Conservation (phyloP, 2,329 filamentous ascomycete genomes). For the Hypoxylon sp. region DNA sequence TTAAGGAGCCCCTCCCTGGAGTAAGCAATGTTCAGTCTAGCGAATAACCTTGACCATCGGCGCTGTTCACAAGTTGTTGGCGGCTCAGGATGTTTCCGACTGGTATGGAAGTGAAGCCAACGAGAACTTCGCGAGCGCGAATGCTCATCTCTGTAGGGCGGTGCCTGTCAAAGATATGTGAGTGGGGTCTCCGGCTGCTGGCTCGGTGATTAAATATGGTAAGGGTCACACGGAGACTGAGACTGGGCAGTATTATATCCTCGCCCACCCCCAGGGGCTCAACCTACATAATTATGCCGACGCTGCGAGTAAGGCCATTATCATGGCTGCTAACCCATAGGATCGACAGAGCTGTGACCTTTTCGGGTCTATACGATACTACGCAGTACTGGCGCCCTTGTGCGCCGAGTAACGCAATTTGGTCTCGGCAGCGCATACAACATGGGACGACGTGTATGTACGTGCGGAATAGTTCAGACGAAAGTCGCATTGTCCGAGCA, state of each 20-base stretch:
- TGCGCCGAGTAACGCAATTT: constrained; percentile 6
- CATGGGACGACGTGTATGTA: too few relatives aligned
- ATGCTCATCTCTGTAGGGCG: constrained; percentile 3
- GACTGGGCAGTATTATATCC: constrained; percentile 7
- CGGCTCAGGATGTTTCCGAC: constrained; percentile 15
- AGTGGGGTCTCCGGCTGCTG: constrained; percentile 13
- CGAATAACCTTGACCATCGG: constrained; percentile 23
- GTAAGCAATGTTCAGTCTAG: constrained; percentile 1
- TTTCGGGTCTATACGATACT: not conserved
- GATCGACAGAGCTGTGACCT: constrained; percentile 8
- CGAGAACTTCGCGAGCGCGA: constrained; percentile 1
- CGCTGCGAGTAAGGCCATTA: not conserved
- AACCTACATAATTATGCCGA: constrained; percentile 20
- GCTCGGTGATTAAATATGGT: constrained; percentile 42
- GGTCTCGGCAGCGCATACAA: constrained; percentile 28
- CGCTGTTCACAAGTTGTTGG: not conserved
- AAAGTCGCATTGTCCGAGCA: constrained; percentile 1
- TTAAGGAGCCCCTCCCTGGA: constrained; percentile 15
- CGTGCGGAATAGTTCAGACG: constrained; percentile 3
- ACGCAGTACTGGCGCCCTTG: not conserved
- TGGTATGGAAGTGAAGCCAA: constrained; percentile 7
- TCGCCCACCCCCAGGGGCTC: constrained; percentile 6
- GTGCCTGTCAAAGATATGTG: constrained; percentile 8
- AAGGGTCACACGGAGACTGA: constrained; percentile 17
- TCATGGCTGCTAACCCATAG: constrained; percentile 1